phyloP scores from a whole-genome alignment of 2,329 filamentous ascomycete genomes.

The Blastomyces silverae region DNA sequence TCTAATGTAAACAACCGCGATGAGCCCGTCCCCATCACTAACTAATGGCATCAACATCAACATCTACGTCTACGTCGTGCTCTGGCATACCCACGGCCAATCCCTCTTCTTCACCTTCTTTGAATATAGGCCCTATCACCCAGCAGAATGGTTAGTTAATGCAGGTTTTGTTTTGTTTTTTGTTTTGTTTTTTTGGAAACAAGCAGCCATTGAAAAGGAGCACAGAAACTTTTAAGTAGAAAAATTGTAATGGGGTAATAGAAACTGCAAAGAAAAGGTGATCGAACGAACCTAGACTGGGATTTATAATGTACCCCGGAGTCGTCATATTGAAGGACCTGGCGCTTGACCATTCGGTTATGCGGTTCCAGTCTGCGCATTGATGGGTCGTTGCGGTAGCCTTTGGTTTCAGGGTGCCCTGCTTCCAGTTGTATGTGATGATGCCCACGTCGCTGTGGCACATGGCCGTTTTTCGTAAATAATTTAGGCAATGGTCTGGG shows the following conservation, averaged over 20 bases:
- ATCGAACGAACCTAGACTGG: neutral
- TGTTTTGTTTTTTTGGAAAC: too few species aligned
- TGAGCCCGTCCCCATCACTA: neutral
- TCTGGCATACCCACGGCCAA: conserved; percentile 6
- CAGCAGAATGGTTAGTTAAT: neutral
- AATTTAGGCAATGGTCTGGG: conserved; percentile 8
- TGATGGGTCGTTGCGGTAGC: conserved; percentile 7
- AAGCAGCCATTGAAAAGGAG: too few species aligned
- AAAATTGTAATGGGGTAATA: neutral
- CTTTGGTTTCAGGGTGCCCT: neutral
- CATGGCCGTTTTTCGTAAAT: conserved; percentile 7
- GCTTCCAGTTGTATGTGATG: conserved; percentile 9
- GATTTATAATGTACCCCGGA: conserved; percentile 2
- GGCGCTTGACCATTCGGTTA: neutral
- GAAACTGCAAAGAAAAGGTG: neutral
- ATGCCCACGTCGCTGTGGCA: conserved; percentile 9
- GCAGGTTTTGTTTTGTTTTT: too few species aligned
- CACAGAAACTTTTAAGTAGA: neutral
- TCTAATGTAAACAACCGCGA: neutral
- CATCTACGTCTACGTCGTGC: conserved; percentile 7
- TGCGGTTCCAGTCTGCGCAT: conserved; percentile 5
- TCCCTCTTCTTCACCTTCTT: neutral
- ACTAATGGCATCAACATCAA: conserved; percentile 6
- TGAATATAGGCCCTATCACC: conserved; percentile 1
- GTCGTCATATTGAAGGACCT: conserved; percentile 8